Evolutionary conservation across 768 basidiomycete genomes (phyloP), one percentile per base, ranked within the genome.

Genomic region (Pleurotus ostreatus): DNA sequence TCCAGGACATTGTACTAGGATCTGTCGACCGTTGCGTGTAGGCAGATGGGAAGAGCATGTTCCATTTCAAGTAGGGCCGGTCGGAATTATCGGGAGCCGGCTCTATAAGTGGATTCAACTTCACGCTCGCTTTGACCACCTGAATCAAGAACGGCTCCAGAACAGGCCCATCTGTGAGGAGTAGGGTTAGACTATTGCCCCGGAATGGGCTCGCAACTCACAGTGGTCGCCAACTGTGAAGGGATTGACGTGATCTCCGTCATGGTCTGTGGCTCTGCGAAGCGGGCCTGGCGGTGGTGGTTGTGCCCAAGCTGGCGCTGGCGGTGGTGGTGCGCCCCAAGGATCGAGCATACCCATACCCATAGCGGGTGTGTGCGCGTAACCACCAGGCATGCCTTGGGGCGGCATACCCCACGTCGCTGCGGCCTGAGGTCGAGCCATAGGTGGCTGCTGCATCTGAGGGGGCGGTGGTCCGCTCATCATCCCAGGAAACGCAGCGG

Each of bases 21-120:
- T 89, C 89, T n/a, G 72, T 76, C 3, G 84, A 86, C 56, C 84
- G 80, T 61, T 80, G 80, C 54, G 84, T 83, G 57, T 81, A 76
- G 40, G 75, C 79, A 5, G 86, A 78, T 5, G 74, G 71, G 65
- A 83, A 88, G 41, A 87, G 76, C 84, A 91, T 86, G 69, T 88
- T 86, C 87, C 88, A 90, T 46, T 78, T 81, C 44, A 91, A 71
- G 64, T 81, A 80, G 4, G 78, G 76, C 23, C 71, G 68, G 1
- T 79, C 76, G 3, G 67, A 66, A 7, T 75, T 74, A 0, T 77
- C 68, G 58, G 68, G 71, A 41, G 63, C 64, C 16, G 84, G 83
- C 0, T 69, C 63, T 13, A 90, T 71, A 22, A 89, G 74, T 0
- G 89, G 87, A 63, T 91, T 90, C 34, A 91, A 56, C 46, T 69